Base-by-base conservation (phyloP, 192 early-diverging fungal genomes). In the Coemansia reversa region DNA sequence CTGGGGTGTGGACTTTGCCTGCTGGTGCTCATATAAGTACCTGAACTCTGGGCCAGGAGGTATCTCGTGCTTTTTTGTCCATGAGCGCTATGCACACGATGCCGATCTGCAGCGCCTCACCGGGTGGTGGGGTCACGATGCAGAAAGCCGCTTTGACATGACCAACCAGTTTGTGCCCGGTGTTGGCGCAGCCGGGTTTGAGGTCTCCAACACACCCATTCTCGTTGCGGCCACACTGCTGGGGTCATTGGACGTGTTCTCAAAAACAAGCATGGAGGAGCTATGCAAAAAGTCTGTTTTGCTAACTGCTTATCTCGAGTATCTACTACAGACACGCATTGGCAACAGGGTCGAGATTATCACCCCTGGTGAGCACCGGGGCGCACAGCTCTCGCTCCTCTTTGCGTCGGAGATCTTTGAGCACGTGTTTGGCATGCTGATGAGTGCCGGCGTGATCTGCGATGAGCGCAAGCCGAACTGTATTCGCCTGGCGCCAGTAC, bases 1-100 rank as follows among this genome's bases (percentile, higher is more conserved):
- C 70, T 99, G 97, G 97, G 82, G 88, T 32, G 94, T 95, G 11
- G 97, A 99, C 70, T 97, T 97, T 89, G 97, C 96, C 11, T 90
- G 89, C 69, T 98, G 96, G 96, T 98, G 95, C 84, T 91, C 95
- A 5, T 98, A 98, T 87, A 99, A 99, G 75, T 99, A 99, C 74
- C 79, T 99, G 50, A 99, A 99, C 70, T 86, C 94, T n/a, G 95
- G 97, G 3, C 93, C 97, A 0, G 97, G 97, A 42, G 91, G 91
- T 39, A 96, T 99, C 61, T 93, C 87, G 16, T 93, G 93, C 2
- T 86, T 91, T 7, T 99, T 95, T 76, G 87, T 99, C 7, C 94
- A 99, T 59, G 86, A 91, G 69, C 88, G 86, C 62, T 86, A 95
- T 64, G 85, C 84, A n/a, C 70, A 78, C 32, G 74, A 84, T 55